Base-by-base conservation (phyloP, 2,329 filamentous ascomycete species). In the Fusarium sp. region DNA sequence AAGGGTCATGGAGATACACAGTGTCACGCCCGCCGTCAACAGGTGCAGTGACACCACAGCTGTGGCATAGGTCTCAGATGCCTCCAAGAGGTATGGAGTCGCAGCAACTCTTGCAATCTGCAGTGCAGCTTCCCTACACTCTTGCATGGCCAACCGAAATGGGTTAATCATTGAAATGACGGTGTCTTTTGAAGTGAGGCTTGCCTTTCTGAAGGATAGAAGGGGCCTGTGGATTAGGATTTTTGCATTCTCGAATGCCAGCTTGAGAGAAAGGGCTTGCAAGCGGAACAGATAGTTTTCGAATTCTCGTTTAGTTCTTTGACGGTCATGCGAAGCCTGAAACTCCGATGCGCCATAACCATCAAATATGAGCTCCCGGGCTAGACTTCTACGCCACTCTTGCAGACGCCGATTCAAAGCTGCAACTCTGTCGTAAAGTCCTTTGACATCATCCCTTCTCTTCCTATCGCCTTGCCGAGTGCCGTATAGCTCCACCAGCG, bases 171-270 rank as follows among this genome's bases (percentile, higher is more conserved):
- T n/a, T 1, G 14, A n/a, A 9, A 1, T 2, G 9, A 3, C 1
- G 6, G 10, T 47, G 2, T 39, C 12, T 20, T 5, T 6, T 1
- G 4, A 20, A 14, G 18, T 8, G 6, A 7, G 3, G 0, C 20
- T 47, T 0, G 14, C 1, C n/a, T 35, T 54, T 12, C 18, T 70
- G 16, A 60, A 68, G 0, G 73, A 75, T 2, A 75, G 41, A 5
- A 75, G 51, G 3, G 72, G 73, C 5, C 73, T 65, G 8, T 82
- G 71, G 1, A 80, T 60, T 0, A 83, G 51, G 0, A 83, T 83
- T 12, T 68, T 77, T 0, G 79, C 73, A 39, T 82, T 82, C 22
- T 83, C 75, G 38, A 76, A 82, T 1, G 79, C 80, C 6, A 83
- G 71, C 6, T 77, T 70, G 5, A 83, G 71, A 1, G 78, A 67